phyloP scores from a whole-genome alignment of 257 asterid genomes.

The Vinca minor region DNA sequence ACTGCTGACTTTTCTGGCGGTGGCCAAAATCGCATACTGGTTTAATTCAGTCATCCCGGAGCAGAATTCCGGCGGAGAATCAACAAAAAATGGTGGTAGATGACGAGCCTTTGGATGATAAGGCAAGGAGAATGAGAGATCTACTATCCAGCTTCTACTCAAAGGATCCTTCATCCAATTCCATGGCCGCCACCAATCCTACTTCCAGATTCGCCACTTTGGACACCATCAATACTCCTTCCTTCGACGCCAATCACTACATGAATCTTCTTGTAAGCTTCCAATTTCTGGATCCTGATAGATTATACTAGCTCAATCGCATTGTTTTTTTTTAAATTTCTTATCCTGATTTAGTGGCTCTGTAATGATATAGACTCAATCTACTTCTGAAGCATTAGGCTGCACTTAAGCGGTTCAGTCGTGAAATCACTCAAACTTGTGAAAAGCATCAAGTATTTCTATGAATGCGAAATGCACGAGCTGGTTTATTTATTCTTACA shows the following conservation, averaged over 20 bases:
- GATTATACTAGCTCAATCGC: neutral
- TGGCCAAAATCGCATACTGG: neutral
- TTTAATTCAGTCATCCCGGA: neutral
- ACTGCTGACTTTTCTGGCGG: neutral
- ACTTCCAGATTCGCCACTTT: slow-evolving; percentile 88
- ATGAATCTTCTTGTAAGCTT: slow-evolving; percentile 85
- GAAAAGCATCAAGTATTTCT: neutral
- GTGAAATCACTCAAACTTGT: neutral
- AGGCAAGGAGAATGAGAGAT: slow-evolving; percentile 97
- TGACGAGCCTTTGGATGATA: slow-evolving; percentile 63
- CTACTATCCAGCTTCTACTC: slow-evolving; percentile 87
- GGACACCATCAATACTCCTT: slow-evolving; percentile 78
- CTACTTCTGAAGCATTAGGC: neutral
- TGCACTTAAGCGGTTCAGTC: neutral
- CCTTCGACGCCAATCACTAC: slow-evolving; percentile 89
- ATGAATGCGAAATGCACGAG: neutral
- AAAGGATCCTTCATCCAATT: slow-evolving; percentile 51
- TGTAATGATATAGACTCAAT: neutral
- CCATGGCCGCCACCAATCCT: slow-evolving; percentile 32
- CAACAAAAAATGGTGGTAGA: slow-evolving; percentile 50
- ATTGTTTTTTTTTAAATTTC: neutral
- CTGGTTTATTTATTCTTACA: neutral
- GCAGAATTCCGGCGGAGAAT: slow-evolving; percentile 1
- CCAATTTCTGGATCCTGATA: neutral
- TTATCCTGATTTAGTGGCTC: neutral